A percentile compares a stretch with the other conserved stretches of the same genome.
These are phyloP conservation scores for Ogataea ganodermae DNA, from an alignment of 805 yeast species.

Conservation along the genomic window DNA sequence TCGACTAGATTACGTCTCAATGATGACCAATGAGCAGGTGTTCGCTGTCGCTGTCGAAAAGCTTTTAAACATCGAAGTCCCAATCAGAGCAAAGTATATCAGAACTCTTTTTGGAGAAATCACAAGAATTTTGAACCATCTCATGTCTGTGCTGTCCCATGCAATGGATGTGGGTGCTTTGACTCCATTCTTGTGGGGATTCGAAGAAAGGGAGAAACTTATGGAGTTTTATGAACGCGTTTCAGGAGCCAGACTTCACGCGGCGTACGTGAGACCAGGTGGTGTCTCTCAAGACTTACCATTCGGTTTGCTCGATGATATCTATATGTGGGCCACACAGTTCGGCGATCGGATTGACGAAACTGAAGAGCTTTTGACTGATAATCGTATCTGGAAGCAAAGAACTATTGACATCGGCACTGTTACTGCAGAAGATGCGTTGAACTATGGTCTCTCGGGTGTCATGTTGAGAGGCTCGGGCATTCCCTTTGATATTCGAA, in stretches of 20 bases:
- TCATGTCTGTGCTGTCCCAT: conserved; percentile 84
- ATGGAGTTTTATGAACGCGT: conserved; percentile 93
- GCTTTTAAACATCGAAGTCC: conserved; percentile 80
- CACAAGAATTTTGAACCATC: conserved; percentile 79
- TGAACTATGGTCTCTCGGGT: conserved; percentile 78
- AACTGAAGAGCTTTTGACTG: conserved; percentile 85
- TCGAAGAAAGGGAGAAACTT: conserved; percentile 89
- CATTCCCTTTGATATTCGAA: conserved; percentile 82
- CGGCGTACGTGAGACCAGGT: conserved; percentile 89
- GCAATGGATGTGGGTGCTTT: conserved; percentile 95
- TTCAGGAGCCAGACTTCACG: conserved; percentile 85
- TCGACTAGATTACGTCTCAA: conserved; percentile 78
- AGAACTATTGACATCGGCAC: conserved; percentile 81
- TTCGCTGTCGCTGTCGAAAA: conserved; percentile 84
- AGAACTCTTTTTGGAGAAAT: conserved; percentile 86
- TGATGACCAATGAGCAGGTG: conserved; percentile 91
- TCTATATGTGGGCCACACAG: conserved; percentile 95
- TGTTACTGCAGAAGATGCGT: conserved; percentile 83
- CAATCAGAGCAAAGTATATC: conserved; percentile 80
- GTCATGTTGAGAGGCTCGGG: conserved; percentile 93
- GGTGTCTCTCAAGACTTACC: conserved; percentile 90
- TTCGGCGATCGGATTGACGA: conserved; percentile 92
- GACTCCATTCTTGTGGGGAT: conserved; percentile 92
- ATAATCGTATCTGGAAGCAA: conserved; percentile 89
- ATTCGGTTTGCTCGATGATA: conserved; percentile 82